Base-by-base conservation (phyloP, 164 flowering plant species). In the Dillenia turbinata region DNA sequence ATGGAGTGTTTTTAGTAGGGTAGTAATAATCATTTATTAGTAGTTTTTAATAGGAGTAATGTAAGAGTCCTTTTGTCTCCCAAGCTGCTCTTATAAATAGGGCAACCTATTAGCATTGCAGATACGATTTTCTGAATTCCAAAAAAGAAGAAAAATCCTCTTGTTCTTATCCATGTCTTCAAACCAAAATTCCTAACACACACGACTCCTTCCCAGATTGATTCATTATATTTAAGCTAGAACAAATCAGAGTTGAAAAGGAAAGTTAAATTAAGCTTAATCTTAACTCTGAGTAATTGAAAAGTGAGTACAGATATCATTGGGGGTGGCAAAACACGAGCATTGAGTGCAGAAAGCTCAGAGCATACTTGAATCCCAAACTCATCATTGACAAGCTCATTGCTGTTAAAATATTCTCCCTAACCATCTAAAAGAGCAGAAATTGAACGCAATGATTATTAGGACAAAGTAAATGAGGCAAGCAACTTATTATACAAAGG, bases 311-410 rank as follows among this genome's bases (percentile, higher is more conserved):
- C 49, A 48, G 3, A 69, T 80, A 94, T 95, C 90, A 61, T 65
- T 0, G 97, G 98, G 6, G 96, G 72, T 0, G 81, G 86, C 58
- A 94, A 61, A 26, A 91, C 88, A 3, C 98, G 85, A 10, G 98
- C 98, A 52, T 77, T 77, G 57, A 89, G 65, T 5, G 75, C 0
- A 1, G 88, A 54, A n/a, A 78, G 71, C 14, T 63, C 66, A 3
- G 56, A 64, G 1, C 13, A 47, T 0, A 91, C 81, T 43, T 56
- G 22, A 49, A 94, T 82, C 0, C 98, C 96, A 81, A 91, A 94
- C 26, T 89, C 95, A 0, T 66, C 24, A 1, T 15, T 73, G 0
- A 79, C 86, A 67, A 70, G 62, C 0, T 14, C 6, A 45, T 78
- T 75, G 0, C 1, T 43, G 13, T 12, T 71, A 65, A 73, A 83